Percentiles rank a stretch among this genome's conserved stretches.
Conservation (phyloP, 306 rosid genomes). For the Canavalia ensiformis region DNA sequence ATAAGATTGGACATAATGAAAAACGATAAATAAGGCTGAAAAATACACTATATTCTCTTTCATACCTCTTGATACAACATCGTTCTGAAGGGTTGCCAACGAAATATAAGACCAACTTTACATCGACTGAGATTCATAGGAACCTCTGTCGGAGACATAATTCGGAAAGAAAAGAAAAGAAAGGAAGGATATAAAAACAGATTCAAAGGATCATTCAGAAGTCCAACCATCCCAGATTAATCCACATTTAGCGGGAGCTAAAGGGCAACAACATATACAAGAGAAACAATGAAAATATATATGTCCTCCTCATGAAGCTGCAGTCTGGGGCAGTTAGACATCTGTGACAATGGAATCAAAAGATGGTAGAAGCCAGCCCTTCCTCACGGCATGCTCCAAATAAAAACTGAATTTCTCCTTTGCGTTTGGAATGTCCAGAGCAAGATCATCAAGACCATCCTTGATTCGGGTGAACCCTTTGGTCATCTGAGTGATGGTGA, state of each 20-base stretch:
- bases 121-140: conserved; percentile 9
- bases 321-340: conserved; percentile 52
- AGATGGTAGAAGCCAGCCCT: conserved; percentile 74
- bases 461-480: conserved; percentile 82
- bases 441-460: conserved; percentile 81
- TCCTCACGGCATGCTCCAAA: conserved; percentile 66
- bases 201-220: conserved; percentile 29
- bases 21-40: neutral
- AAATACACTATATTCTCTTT: conserved; percentile 37
- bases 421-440: conserved; percentile 87
- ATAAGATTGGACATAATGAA: neutral
- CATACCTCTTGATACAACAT: conserved; percentile 43
- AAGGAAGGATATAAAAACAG: neutral
- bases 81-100: conserved; percentile 43
- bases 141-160: conserved; percentile 37
- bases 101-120: conserved; percentile 47
- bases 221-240: conserved; percentile 37
- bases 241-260: neutral
- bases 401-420: conserved; percentile 69
- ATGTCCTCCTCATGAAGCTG: conserved; percentile 63
- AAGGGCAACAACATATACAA: conserved; percentile 52
- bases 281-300: conserved; percentile 58
- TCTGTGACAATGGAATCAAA: conserved; percentile 57
- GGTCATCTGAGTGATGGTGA: conserved; percentile 81
- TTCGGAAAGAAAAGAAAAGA: neutral